Base-by-base conservation (phyloP, 371 early-diverging fungal species). In the Dichotomocladium elegans region DNA sequence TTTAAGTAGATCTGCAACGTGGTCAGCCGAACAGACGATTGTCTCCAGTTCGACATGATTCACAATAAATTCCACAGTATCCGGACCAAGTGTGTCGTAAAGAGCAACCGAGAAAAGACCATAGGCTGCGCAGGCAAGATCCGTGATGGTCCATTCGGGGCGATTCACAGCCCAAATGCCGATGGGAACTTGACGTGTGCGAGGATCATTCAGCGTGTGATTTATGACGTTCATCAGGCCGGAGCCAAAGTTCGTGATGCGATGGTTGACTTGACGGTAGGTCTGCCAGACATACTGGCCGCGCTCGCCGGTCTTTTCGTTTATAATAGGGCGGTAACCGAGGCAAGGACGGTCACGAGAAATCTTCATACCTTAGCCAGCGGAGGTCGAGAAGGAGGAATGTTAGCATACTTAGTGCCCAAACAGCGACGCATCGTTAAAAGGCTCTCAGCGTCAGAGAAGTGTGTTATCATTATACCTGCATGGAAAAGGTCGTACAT, bases 31-130 rank as follows among this genome's bases (percentile, higher is more conserved):
- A 56, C 82, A 85, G 28, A 94, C 72, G n/a, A 93, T 66, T 12
- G 82, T 62, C 6, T 82, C 55, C 50, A 90, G 73, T 56, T 90
- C 87, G 8, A 87, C 75, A 28, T 89, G 87, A 31, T 77, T 74
- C 27, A 85, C 68, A 42, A 86, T 78, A 47, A 79, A 80, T 40
- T 70, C 63, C 31, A 89, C 76, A 0, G 89, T 81, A 24, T 84
- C 87, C 3, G 74, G 71, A 19, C 96, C 96, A 24, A 96, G 85
- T 0, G 97, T 96, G 62, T 96, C 94, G 68, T 98, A 97, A 25
- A 99, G 74, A 2, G 97, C 93, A 2, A 95, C 92, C 9, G 90
- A 77, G 17, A 77, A 70, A 10, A 81, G 60, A 49, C 74, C 73
- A 41, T 79, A 78, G 21, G 66, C 57, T 48, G 58, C 57, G 40